Base-by-base conservation (phyloP, 2,329 filamentous ascomycete species). In the Fusarium phyllophilum region DNA sequence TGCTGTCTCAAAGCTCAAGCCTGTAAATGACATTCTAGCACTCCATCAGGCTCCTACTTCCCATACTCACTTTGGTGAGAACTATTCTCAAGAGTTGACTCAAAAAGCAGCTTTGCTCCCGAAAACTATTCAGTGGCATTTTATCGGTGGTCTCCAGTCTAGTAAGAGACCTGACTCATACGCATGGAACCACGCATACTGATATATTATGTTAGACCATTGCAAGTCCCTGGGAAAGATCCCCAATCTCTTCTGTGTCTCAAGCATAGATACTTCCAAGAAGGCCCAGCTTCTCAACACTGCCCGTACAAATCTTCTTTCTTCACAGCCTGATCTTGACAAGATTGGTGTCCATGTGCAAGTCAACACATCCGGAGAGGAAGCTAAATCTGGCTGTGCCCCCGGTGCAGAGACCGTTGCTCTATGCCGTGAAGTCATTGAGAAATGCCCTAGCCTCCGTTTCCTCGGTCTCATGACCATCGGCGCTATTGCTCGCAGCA, bases 1-100 rank as follows among this genome's bases (percentile, higher is more conserved):
- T 46, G 96, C 96, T 34, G 96, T 99, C 56, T 98, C 95, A 45
- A 99, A 99, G 84, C 88, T 98, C 75, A 98, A 99, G 84, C 96
- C 96, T 20, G 94, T 92, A 67, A 93, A 93, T 78, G 96, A 99
- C 82, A 93, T 99, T 78, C 87, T 97, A 62, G 92, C 95, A 36
- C 89, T 99, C 2, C 92, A 97, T 84, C 86, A 89, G 77, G 83
- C 86, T 0, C 86, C 88, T 2, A 82, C 85, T 36, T 82, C 84
- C 3, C 93, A 95, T 62, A 76, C 86, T 24, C 94, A 99, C 84
- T 98, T 98, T 82, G 96, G 96, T 78, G 96, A 99, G 84, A 99
- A 99, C 86, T 99, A 99, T 85, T 88, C 93, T 8, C 93, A 96
- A 83, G 96, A 99, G 83, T 89, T 99, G 61, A 87, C 89, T 67